These are phyloP conservation scores for Hyaloscypha hepaticicola DNA, from an alignment of 495 filamentous ascomycete species.

Conservation along the genomic window DNA sequence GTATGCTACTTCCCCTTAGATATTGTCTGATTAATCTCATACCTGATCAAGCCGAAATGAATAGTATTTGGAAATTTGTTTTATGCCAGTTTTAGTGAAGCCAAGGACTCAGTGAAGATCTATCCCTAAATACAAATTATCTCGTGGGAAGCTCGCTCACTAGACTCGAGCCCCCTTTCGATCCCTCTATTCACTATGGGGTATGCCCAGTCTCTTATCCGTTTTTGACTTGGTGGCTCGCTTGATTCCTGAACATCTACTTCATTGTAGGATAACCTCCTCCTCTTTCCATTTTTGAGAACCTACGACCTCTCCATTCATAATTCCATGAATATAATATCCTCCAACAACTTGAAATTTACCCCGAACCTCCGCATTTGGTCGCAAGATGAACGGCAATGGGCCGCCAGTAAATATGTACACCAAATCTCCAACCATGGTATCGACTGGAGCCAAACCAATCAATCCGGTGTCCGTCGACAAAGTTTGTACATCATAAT, in stretches of 20 bases:
- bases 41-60: too few species aligned
- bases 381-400: background rate
- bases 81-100: too few species aligned
- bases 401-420: background rate
- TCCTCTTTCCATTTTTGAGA: background rate
- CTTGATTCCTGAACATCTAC: background rate
- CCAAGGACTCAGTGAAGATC: too few species aligned
- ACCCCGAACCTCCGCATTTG: background rate
- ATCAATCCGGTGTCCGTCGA: background rate
- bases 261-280: background rate
- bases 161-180: too few species aligned
- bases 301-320: background rate
- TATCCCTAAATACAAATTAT: too few species aligned
- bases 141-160: too few species aligned
- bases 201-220: too few species aligned
- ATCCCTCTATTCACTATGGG: too few species aligned
- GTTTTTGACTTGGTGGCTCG: too few species aligned
- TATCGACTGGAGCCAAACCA: background rate
- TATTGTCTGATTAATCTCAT: too few species aligned
- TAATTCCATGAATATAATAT: background rate
- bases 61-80: too few species aligned
- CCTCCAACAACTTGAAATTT: background rate
- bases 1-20: too few species aligned
- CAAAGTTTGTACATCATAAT: background rate
- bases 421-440: background rate